phyloP scores from a whole-genome alignment of 2,329 filamentous ascomycete species.

The Gremmenia infestans region DNA sequence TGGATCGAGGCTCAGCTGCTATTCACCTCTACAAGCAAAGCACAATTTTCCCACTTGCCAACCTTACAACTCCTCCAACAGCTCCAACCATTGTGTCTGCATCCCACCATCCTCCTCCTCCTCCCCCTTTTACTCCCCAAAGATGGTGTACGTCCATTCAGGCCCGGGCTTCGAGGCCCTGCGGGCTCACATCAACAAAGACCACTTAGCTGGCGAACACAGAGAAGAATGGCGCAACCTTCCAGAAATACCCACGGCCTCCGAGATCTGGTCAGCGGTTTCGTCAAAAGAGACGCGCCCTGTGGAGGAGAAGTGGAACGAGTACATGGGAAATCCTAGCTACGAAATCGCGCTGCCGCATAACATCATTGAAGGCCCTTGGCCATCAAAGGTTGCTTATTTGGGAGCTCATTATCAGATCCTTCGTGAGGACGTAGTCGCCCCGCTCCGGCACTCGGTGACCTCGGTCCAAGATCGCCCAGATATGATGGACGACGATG shows the following conservation, averaged over 20 bases:
- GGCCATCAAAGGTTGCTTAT: slow-evolving; percentile 59
- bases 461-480: slow-evolving; percentile 48
- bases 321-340: slow-evolving; percentile 18
- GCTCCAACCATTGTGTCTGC: background rate
- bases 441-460: slow-evolving; percentile 65
- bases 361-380: slow-evolving; percentile 54
- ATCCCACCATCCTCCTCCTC: background rate
- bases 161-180: background rate
- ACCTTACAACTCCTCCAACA: background rate
- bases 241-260: slow-evolving; percentile 49
- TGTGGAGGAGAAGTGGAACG: slow-evolving; percentile 18
- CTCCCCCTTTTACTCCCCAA: too few species aligned
- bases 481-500: slow-evolving; percentile 49
- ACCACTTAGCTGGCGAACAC: background rate
- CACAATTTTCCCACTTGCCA: background rate
- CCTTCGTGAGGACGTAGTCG: slow-evolving; percentile 67
- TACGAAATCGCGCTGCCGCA: slow-evolving; percentile 33
- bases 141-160: background rate
- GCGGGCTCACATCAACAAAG: slow-evolving; percentile 12
- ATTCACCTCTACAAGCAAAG: background rate
- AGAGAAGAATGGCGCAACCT: slow-evolving; percentile 31
- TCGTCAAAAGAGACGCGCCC: background rate
- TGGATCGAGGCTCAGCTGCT: too few species aligned
- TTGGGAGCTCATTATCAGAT: slow-evolving; percentile 70
- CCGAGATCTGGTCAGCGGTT: slow-evolving; percentile 41